A percentile compares a stretch with the other conserved stretches of the same genome.
Evolutionary conservation across 441 rosid species (phyloP).

Genomic region (Kokia cookei): DNA sequence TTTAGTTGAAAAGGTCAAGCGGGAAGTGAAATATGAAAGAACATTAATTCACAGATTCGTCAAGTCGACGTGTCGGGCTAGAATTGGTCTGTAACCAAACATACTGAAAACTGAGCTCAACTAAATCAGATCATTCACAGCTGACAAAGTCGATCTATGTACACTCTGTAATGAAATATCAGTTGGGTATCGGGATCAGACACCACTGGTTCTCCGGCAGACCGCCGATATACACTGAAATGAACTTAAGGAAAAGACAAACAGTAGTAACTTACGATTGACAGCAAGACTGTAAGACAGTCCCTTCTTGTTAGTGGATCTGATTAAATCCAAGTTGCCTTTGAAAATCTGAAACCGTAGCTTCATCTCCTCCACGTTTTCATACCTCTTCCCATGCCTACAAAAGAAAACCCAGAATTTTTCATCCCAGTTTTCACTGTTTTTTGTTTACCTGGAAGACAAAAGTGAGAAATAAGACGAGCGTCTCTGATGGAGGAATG

Average conservation of each 20-base stretch:
- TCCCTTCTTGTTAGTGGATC: constrained; percentile 61
- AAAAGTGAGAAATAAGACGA: not conserved
- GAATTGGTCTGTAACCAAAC: not conserved
- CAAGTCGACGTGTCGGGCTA: not conserved
- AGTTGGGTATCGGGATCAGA: not conserved
- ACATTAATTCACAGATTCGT: not conserved
- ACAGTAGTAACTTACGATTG: constrained; percentile 43
- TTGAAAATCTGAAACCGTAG: constrained; percentile 65
- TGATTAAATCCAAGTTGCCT: constrained; percentile 64
- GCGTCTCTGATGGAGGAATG: not conserved
- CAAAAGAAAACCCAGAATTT: not conserved
- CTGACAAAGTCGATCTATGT: no score
- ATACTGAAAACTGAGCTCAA: not conserved
- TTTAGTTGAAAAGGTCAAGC: no score
- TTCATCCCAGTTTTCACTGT: not conserved
- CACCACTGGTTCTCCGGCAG: no score
- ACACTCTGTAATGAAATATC: not conserved
- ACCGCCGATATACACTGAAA: not conserved
- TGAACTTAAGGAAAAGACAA: not conserved
- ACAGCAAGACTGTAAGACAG: constrained; percentile 62
- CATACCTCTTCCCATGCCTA: constrained; percentile 67
- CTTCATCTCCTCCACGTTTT: constrained; percentile 63
- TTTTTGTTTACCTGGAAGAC: no score
- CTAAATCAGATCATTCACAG: not conserved
- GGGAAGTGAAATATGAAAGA: no score